A percentile compares a stretch with the other conserved stretches of the same genome.
Evolutionary conservation across 2,329 filamentous ascomycete genomes (phyloP).

Genomic region (Fusarium sp.): DNA sequence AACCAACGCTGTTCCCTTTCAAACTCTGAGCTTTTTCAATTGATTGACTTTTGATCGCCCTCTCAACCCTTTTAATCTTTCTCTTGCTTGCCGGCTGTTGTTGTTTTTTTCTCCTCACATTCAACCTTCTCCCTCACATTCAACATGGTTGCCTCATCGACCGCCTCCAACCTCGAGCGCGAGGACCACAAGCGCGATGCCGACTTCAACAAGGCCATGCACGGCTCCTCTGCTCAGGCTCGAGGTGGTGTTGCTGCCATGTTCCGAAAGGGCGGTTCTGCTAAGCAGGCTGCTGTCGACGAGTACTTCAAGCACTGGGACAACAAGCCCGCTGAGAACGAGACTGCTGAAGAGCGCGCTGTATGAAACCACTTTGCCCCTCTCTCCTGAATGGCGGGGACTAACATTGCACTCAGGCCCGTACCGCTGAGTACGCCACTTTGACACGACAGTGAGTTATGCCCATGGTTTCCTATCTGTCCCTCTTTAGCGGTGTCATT

Average conservation of each 20-base stretch:
- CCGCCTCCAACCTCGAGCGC: constrained; percentile 67
- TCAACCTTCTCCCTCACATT: constrained; percentile 41
- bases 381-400: constrained; percentile 30
- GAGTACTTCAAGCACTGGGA: constrained; percentile 99
- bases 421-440: constrained; percentile 88
- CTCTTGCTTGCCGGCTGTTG: constrained; percentile 6
- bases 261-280: constrained; percentile 77
- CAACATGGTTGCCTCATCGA: constrained; percentile 56
- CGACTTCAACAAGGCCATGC: constrained; percentile 87
- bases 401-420: constrained; percentile 60
- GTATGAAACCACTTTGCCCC: constrained; percentile 56
- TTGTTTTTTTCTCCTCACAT: constrained; percentile 14
- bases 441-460: constrained; percentile 83
- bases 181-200: constrained; percentile 88
- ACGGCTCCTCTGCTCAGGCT: constrained; percentile 73
- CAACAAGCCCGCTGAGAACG: constrained; percentile 76
- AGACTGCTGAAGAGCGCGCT: constrained; percentile 84
- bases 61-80: constrained; percentile 11
- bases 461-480: background rate
- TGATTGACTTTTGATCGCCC: constrained; percentile 15
- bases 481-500: background rate
- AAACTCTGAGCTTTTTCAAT: constrained; percentile 17
- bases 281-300: constrained; percentile 82
- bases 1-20: constrained; percentile 35
- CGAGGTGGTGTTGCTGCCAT: constrained; percentile 81